These are phyloP conservation scores for Periconia sp. DNA, from an alignment of 2,329 filamentous ascomycete genomes.

Conservation along the genomic window DNA sequence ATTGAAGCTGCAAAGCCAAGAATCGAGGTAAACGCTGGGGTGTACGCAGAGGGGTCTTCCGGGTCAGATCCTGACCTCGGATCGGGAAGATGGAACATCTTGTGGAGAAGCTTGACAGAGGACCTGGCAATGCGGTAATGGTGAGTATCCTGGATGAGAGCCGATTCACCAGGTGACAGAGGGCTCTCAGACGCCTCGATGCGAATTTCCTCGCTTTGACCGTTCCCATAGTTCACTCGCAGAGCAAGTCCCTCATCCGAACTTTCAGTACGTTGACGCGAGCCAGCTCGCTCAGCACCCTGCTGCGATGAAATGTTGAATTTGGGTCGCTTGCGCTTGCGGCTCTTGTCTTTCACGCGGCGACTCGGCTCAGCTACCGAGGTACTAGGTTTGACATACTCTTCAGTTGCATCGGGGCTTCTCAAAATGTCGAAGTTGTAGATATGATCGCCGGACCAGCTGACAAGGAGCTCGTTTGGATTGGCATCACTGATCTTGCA, in stretches of 20 bases:
- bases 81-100: constrained; percentile 60
- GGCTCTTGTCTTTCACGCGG: constrained; percentile 38
- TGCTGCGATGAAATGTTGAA: constrained; percentile 41
- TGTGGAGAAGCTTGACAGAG: constrained; percentile 60
- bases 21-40: constrained; percentile 49
- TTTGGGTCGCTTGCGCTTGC: constrained; percentile 65
- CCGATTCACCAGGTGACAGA: constrained; percentile 48
- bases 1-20: constrained; percentile 49
- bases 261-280: constrained; percentile 56
- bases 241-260: constrained; percentile 57
- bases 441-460: constrained; percentile 71
- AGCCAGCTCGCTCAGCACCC: constrained; percentile 50
- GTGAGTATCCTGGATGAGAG: constrained; percentile 59
- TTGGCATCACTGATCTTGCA: constrained; percentile 74
- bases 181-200: constrained; percentile 47
- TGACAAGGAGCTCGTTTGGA: constrained; percentile 71
- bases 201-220: constrained; percentile 64
- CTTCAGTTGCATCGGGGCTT: constrained; percentile 61
- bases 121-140: constrained; percentile 63
- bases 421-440: constrained; percentile 70
- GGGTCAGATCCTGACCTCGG: constrained; percentile 15
- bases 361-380: constrained; percentile 18
- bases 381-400: constrained; percentile 24
- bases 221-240: constrained; percentile 64
- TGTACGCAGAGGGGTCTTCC: constrained; percentile 42